Evolutionary conservation across 208 protist species (phyloP), one percentile per base, ranked within the genome.

Genomic region (Wallacemonas sp.): DNA sequence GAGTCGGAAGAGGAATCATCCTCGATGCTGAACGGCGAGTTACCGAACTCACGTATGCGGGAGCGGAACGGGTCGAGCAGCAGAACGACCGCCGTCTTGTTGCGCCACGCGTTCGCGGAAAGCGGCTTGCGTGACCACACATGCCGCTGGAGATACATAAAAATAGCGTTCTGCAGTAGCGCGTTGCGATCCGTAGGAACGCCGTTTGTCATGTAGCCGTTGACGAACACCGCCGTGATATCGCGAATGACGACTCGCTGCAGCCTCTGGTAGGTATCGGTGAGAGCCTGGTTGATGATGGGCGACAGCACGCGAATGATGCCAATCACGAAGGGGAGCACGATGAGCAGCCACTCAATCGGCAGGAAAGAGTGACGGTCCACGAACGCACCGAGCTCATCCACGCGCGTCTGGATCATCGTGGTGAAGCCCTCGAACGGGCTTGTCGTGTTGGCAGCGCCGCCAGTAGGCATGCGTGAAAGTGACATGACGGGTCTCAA

Each of bases 151-250:
- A 92, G 57, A 75, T 87, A 89, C 48, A 83, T 67, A 30, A 92
- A 69, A 15, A 92, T 68, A 17, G 82, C 79, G 53, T 92, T 92
- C 52, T 89, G 78, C 52, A 89, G 61, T 19, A 92, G 54, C 29
- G 71, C 76, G 61, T 87, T 86, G 48, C 80, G 67, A 58, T 76
- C 66, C 3, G 37, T 72, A 21, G 81, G n/a, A 13, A 73, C 42
- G 24, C 46, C 48, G 55, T 71, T 66, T 15, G 45, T 29, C 8
- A 48, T 42, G 46, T 72, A 81, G 19, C 37, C 19, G 15, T 10
- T 22, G 32, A 48, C 29, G 46, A 69, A 46, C 21, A 70, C 39
- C 2, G 59, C 36, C 15, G 48, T 60, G 37, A 66, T 66, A 45
- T 75, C 69, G 34, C 67, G 58, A 13, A 81, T 59, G 17, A 81